A percentile compares a stretch with the other conserved stretches of the same genome.
Conservation (phyloP, 2,329 filamentous ascomycete species). For the Fusarium oligoseptatum region DNA sequence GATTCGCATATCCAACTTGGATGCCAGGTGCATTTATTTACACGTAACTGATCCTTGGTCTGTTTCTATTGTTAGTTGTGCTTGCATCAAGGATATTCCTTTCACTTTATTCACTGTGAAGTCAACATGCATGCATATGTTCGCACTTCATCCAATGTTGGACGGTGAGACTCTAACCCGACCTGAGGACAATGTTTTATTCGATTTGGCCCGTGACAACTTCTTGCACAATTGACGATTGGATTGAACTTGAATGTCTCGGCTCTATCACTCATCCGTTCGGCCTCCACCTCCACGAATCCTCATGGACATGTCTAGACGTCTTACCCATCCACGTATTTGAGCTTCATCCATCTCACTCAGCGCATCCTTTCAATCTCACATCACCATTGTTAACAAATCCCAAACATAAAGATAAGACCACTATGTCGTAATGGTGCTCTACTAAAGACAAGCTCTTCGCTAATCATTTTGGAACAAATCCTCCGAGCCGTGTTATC, state of each 20-base stretch:
- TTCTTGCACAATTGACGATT: background rate
- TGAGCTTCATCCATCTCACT: background rate
- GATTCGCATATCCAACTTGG: background rate
- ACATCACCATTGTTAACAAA: background rate
- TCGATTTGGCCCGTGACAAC: background rate
- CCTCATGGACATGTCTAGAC: background rate
- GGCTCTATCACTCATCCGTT: background rate
- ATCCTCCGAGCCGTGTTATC: background rate
- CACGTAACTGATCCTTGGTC: background rate
- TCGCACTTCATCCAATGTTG: background rate
- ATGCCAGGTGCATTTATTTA: background rate
- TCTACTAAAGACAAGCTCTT: background rate
- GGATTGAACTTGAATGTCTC: background rate
- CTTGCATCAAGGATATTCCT: background rate
- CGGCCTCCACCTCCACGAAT: background rate
- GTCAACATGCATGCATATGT: background rate
- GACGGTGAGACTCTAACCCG: background rate
- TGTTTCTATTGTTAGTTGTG: background rate
- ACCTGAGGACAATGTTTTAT: background rate
- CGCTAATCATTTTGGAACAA: background rate
- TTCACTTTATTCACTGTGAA: background rate
- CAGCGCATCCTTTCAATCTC: background rate
- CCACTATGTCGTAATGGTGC: constrained; percentile 4
- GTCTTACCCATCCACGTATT: background rate
- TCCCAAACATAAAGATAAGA: background rate